Conservation (phyloP, 768 basidiomycete species). For the Tricholoma furcatifolium region DNA sequence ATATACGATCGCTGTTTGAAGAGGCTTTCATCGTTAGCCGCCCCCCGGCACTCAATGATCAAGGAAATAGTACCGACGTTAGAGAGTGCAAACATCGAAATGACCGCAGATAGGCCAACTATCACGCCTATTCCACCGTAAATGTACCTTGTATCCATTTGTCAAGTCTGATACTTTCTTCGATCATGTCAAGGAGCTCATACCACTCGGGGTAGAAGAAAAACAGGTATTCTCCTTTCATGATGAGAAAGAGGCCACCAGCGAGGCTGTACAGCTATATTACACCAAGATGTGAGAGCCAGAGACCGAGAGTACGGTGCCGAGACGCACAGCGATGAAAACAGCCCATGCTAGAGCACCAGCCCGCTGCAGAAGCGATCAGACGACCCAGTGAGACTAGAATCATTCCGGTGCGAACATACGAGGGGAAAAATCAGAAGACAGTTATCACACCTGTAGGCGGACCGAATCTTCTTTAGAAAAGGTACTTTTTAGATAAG, state of each 20-base stretch:
- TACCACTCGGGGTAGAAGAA: slow-evolving; percentile 70
- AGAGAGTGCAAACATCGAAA: slow-evolving; percentile 58
- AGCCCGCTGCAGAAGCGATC: slow-evolving; percentile 48
- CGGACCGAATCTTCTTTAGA: slow-evolving; percentile 8
- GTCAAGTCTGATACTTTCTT: slow-evolving; percentile 30
- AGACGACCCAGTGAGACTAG: slow-evolving; percentile 16
- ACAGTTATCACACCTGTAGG: slow-evolving; percentile 75
- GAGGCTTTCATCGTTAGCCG: slow-evolving; percentile 18
- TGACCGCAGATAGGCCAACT: slow-evolving; percentile 48
- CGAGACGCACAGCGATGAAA: slow-evolving; percentile 52
- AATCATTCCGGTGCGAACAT: slow-evolving; percentile 25
- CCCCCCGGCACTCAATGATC: slow-evolving; percentile 13
- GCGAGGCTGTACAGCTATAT: slow-evolving; percentile 61
- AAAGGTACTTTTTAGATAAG: slow-evolving; percentile 16
- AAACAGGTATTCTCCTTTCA: slow-evolving; percentile 61
- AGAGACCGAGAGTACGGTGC: not conserved
- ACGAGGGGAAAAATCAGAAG: slow-evolving; percentile 72
- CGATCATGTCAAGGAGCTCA: slow-evolving; percentile 13
- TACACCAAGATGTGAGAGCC: not conserved
- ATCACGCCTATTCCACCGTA: slow-evolving; percentile 65
- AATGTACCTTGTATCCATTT: slow-evolving; percentile 49
- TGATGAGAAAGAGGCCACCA: slow-evolving; percentile 63
- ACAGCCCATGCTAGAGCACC: slow-evolving; percentile 73
- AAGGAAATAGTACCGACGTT: slow-evolving; percentile 45
- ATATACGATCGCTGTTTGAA: slow-evolving; percentile 66